These are phyloP conservation scores for Apophysomyces trapeziformis DNA, from an alignment of 371 early-diverging fungal species.

Conservation along the genomic window DNA sequence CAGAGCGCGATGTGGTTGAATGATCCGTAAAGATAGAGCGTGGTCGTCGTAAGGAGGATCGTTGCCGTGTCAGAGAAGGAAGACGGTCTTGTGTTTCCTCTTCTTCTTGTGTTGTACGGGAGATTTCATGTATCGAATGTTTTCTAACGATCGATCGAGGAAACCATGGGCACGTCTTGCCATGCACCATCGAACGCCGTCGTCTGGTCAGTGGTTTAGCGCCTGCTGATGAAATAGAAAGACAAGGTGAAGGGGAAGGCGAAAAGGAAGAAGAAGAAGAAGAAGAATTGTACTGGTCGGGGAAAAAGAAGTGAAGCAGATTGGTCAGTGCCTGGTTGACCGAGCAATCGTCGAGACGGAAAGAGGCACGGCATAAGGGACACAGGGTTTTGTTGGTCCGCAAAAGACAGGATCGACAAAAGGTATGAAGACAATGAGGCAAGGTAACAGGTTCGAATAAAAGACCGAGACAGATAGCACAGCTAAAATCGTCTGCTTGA, in stretches of 20 bases:
- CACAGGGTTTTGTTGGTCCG: conserved; percentile 8
- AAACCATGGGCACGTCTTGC: conserved; percentile 10
- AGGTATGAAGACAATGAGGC: conserved; percentile 17
- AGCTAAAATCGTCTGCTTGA: conserved; percentile 17
- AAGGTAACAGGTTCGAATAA: conserved; percentile 19
- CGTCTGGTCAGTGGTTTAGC: not conserved
- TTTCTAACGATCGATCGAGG: not conserved
- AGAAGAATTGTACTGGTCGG: not conserved
- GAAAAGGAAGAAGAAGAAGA: no score
- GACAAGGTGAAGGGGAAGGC: no score
- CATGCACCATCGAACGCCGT: conserved; percentile 1
- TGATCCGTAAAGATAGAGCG: not conserved
- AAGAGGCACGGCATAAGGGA: conserved; percentile 20
- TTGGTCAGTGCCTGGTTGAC: conserved; percentile 15
- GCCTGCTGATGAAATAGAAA: no score
- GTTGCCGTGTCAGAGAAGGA: no score
- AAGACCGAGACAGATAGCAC: conserved; percentile 19
- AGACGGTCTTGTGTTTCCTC: no score
- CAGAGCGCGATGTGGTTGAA: not conserved
- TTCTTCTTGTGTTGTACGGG: no score
- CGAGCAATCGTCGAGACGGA: conserved; percentile 14
- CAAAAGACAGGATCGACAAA: conserved; percentile 17
- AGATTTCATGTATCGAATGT: not conserved
- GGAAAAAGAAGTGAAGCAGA: conserved; percentile 16
- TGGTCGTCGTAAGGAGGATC: not conserved